Conservation (phyloP, 2,329 filamentous ascomycete species). For the Rhynchosporium agropyri region DNA sequence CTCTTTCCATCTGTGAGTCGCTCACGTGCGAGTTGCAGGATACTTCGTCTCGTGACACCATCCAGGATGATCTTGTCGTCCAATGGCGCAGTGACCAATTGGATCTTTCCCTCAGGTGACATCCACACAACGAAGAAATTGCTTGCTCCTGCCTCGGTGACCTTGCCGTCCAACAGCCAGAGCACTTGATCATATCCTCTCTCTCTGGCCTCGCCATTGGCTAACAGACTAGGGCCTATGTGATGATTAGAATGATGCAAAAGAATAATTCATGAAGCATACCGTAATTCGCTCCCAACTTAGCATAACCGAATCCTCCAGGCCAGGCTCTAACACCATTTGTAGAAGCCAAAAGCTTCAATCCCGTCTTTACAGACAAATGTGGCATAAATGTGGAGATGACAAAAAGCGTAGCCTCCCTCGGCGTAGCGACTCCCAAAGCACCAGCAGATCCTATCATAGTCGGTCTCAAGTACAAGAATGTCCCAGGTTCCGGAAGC, state of each 20-base stretch:
- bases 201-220: slow-evolving; percentile 72
- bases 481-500: slow-evolving; percentile 73
- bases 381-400: slow-evolving; percentile 67
- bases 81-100: slow-evolving; percentile 83
- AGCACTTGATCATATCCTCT: slow-evolving; percentile 85
- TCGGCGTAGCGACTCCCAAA: slow-evolving; percentile 78
- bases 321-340: slow-evolving; percentile 91
- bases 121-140: slow-evolving; percentile 91
- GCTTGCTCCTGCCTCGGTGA: slow-evolving; percentile 88
- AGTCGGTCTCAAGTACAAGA: slow-evolving; percentile 78
- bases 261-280: background rate
- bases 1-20: slow-evolving; percentile 52
- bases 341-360: slow-evolving; percentile 76
- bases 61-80: slow-evolving; percentile 84
- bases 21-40: slow-evolving; percentile 71
- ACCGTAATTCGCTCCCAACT: slow-evolving; percentile 93
- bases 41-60: slow-evolving; percentile 82
- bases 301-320: slow-evolving; percentile 88
- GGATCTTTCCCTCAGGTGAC: slow-evolving; percentile 61
- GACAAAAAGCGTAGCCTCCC: slow-evolving; percentile 86
- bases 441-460: slow-evolving; percentile 82
- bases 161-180: slow-evolving; percentile 84
- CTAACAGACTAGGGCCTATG: slow-evolving; percentile 66
- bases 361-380: slow-evolving; percentile 56
- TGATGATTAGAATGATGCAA: background rate